Base-by-base conservation (phyloP, 306 rosid species). In the Rubus parviflorus region DNA sequence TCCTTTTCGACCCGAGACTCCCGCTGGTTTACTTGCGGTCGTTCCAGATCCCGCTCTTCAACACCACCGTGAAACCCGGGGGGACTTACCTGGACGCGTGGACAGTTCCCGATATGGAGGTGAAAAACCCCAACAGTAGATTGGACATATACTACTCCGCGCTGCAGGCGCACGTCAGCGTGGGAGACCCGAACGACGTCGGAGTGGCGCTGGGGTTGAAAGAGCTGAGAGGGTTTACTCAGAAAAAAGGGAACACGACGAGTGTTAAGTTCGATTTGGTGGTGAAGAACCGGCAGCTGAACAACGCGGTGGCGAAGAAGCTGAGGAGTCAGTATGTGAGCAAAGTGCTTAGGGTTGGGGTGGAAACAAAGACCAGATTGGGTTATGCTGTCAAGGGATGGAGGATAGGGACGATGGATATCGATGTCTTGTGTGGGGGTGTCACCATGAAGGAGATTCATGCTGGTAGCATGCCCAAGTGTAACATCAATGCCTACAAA, bases 21-120 rank as follows among this genome's bases (percentile, higher is more conserved):
- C 98, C 98, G 0, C 76, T 68, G 8, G 87, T 92, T 77, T 88
- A 82, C 68, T 81, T 94, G 2, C 82, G 65, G 3, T 89, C 97
- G 0, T 89, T 89, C 76, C 88, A 85, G 68, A 47, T 88, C 40
- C 75, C 89, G 2, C 77, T 15, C 3, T 66, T 90, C 16, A 89
- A 89, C 35, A 42, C 25, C 14, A 66, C 71, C 7, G 71, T 42
- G 19, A 84, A 45, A 42, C 0, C 70, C 15, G 86, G 83, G 40
- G 92, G 81, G 14, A 62, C 84, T 5, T 85, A 76, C 77, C 90
- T 94, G n/a, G 67, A 83, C 79, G 87, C 90, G 7, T 16, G 73
- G 17, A 79, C 93, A 17, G 30, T 75, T 22, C 22, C 82, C 20
- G 81, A 82, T 52, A 72, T 94, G 42, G 93, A 93, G 52, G 73